These are phyloP conservation scores for Paracoccidioides lutzii DNA, from an alignment of 2,329 filamentous ascomycete genomes.

Conservation along the genomic window DNA sequence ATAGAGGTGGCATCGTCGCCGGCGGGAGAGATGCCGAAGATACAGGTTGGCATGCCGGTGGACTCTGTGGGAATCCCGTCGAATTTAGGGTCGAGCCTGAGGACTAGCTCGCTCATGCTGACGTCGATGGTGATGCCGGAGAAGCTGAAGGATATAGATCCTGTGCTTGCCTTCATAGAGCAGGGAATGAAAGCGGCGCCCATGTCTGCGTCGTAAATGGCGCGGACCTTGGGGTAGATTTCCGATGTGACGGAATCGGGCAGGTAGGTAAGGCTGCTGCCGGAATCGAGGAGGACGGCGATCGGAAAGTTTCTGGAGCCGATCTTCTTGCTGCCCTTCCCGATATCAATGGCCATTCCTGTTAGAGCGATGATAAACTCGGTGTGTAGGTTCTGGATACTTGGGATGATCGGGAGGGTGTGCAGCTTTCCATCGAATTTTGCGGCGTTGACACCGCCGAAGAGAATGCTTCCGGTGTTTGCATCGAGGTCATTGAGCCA, in stretches of 20 bases:
- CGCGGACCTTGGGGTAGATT: slow-evolving; percentile 48
- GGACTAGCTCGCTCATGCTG: slow-evolving; percentile 46
- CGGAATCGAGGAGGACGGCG: slow-evolving; percentile 58
- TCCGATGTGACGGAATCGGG: slow-evolving; percentile 38
- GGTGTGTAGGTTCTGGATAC: slow-evolving; percentile 37
- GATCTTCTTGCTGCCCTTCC: slow-evolving; percentile 12
- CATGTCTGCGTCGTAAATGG: slow-evolving; percentile 41
- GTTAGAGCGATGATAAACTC: slow-evolving; percentile 62
- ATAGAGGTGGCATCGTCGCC: slow-evolving; percentile 41
- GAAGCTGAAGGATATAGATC: slow-evolving; percentile 41
- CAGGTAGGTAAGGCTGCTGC: slow-evolving; percentile 55
- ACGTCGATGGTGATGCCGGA: slow-evolving; percentile 41
- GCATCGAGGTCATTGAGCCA: slow-evolving; percentile 62
- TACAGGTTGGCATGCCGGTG: slow-evolving; percentile 45
- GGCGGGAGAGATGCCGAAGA: slow-evolving; percentile 54
- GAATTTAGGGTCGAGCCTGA: slow-evolving; percentile 40
- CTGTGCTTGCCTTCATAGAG: slow-evolving; percentile 32
- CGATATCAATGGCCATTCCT: slow-evolving; percentile 33
- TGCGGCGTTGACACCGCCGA: slow-evolving; percentile 59
- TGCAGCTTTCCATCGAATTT: slow-evolving; percentile 51
- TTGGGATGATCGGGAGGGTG: slow-evolving; percentile 52
- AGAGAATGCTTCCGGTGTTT: slow-evolving; percentile 54
- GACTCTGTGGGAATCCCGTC: slow-evolving; percentile 30
- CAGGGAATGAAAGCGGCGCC: slow-evolving; percentile 44
- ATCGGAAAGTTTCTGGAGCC: slow-evolving; percentile 28